Base-by-base conservation (phyloP, 2,329 filamentous ascomycete genomes). In the Penicillium sp. region DNA sequence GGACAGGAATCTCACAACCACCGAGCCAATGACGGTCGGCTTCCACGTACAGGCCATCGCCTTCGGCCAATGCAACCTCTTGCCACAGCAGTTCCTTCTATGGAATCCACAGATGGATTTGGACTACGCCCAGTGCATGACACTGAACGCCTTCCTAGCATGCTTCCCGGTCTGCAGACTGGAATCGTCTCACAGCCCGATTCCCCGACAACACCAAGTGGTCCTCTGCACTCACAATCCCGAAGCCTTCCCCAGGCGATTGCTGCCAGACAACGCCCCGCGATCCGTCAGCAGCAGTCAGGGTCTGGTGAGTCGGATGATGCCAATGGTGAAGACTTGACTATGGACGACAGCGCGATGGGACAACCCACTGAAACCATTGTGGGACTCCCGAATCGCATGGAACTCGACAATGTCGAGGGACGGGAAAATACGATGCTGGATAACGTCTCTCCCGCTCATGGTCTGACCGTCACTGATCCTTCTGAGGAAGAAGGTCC, bases 261-360 rank as follows among this genome's bases (percentile, higher is more conserved):
- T 76, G 60, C 76, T 81, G 80, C 86, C 54, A 82, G 88, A 48
- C 82, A 90, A 65, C 84, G 92, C 34, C 91, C 92, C 32, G 92
- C 91, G 0, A 94, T 97, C 63, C 86, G 91, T 54, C 93, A 97
- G 67, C 92, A 96, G 67, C 85, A 88, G 58, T 97, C 93, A 16
- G 82, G 82, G 46, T 94, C 89, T n/a, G 89, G 86, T 5, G 93
- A 96, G 61, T 85, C 87, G 7, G 92, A 97, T 67, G 93, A 97
- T 70, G 82, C 88, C 58, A 90, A 91, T 66, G 86, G 87, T 10
- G 93, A 97, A 59, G 92, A 93, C 62, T 87, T 88, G 21, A 84
- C 86, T 16, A 88, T 90, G 70, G 89, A 91, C 50, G 89, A 92
- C 27, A 61, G 67, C 38, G 66, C 61, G 1, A 65, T 74, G 16